A percentile compares a stretch with the other conserved stretches of the same genome.
These are phyloP conservation scores for Oidiodendron maius DNA, from an alignment of 495 filamentous ascomycete genomes.

Conservation along the genomic window DNA sequence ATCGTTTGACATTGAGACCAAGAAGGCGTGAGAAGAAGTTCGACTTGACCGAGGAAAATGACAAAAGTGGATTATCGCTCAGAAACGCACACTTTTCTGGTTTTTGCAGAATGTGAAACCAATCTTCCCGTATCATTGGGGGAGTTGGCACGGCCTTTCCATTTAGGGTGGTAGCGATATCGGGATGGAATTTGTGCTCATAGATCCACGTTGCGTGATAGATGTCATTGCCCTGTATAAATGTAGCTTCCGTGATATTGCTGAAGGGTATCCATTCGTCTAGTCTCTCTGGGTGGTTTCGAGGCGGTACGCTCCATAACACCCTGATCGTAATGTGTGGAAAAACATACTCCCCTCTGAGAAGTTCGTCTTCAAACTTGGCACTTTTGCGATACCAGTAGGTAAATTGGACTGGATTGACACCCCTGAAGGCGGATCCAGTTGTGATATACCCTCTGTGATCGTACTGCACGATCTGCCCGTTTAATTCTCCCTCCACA, in stretches of 20 bases:
- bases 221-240: constrained; percentile 46
- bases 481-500: constrained; percentile 37
- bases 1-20: constrained; percentile 39
- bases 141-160: constrained; percentile 47
- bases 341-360: constrained; percentile 51
- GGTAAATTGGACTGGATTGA: constrained; percentile 49
- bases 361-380: constrained; percentile 48
- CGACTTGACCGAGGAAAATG: constrained; percentile 39
- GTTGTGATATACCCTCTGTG: constrained; percentile 46
- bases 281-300: constrained; percentile 43
- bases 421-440: constrained; percentile 50
- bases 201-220: constrained; percentile 53
- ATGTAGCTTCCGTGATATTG: constrained; percentile 53
- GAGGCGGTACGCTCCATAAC: constrained; percentile 53
- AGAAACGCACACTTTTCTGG: constrained; percentile 46
- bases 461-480: constrained; percentile 48
- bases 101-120: constrained; percentile 46
- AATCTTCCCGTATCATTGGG: constrained; percentile 52
- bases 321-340: constrained; percentile 50
- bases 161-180: constrained; percentile 51
- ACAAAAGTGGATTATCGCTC: constrained; percentile 50
- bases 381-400: constrained; percentile 54
- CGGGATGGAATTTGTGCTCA: constrained; percentile 57
- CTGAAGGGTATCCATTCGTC: constrained; percentile 55
- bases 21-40: constrained; percentile 41